These are phyloP conservation scores for Penicillium sp. DNA, from an alignment of 2,329 filamentous ascomycete species.

Conservation along the genomic window DNA sequence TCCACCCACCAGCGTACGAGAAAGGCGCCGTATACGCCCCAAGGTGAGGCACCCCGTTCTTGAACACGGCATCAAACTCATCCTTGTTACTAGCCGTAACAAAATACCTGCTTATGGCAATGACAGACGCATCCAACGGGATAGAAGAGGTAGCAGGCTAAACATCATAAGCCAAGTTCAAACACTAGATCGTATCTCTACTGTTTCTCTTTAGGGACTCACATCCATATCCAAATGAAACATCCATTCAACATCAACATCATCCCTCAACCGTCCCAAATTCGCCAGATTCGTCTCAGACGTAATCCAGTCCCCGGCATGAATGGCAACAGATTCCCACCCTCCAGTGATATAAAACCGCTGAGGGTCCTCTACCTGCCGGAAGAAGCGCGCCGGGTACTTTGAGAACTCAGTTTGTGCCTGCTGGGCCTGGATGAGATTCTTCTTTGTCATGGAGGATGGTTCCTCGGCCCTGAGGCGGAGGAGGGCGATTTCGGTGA, in stretches of 20 bases:
- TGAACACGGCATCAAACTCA: conserved; percentile 30
- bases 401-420: conserved; percentile 40
- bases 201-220: neutral
- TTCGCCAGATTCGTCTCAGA: conserved; percentile 43
- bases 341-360: conserved; percentile 47
- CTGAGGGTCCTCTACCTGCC: conserved; percentile 46
- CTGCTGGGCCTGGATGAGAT: conserved; percentile 36
- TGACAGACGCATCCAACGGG: conserved; percentile 29
- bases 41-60: conserved; percentile 25
- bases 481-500: conserved; percentile 6
- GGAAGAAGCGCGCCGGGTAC: conserved; percentile 39
- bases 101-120: conserved; percentile 38
- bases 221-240: conserved; percentile 45
- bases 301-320: conserved; percentile 46
- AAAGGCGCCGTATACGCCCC: conserved; percentile 29
- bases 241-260: conserved; percentile 45
- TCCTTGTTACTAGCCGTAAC: conserved; percentile 21
- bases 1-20: conserved; percentile 39
- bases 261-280: conserved; percentile 36
- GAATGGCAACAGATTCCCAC: conserved; percentile 46
- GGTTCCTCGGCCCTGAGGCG: neutral
- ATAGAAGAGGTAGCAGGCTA: conserved; percentile 15
- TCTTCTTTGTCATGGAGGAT: neutral
- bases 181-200: too few species aligned
- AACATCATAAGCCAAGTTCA: neutral